Base-by-base conservation (phyloP, 257 asterid species). In the Phtheirospermum japonicum region DNA sequence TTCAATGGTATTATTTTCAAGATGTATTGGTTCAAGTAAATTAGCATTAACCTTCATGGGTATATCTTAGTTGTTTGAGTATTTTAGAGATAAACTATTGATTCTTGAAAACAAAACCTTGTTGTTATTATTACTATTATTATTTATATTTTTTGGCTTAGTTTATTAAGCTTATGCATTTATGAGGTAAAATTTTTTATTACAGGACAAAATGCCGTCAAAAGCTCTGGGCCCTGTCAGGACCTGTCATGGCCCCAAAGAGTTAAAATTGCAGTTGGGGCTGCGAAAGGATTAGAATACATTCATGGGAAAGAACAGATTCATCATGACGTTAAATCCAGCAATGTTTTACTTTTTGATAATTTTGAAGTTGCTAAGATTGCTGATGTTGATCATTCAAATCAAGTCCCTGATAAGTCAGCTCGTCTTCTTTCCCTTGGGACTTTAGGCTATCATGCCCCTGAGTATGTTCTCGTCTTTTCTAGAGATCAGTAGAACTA, bases 391-490 rank as follows among this genome's bases (percentile, higher is more conserved):
- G 96, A 88, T 73, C 67, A 83, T 50, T 85, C 90, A 31, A 85
- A 85, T 77, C 88, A 82, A 82, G 88, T 89, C 65, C 96, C 96
- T 53, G 86, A 83, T 58, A 78, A 67, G 71, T 90, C 96, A 45
- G 94, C 96, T 31, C 87, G 94, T 33, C 94, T 88, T 77, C 96
- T 85, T 68, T 88, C 96, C 23, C 95, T 84, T 59, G 94, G 95
- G 52, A 87, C 94, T 64, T 87, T 87, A 23, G 93, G 95, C 59
- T 87, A 87, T 76, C 94, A 87, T 72, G 94, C 95, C 53, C 93
- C 95, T 0, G 94, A 87, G 95, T 87, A 70, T 18, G 13, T 50
- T n/a, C n/a, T n/a, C n/a, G n/a, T n/a, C n/a, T n/a, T n/a, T n/a
- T n/a, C n/a, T n/a, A n/a, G n/a, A n/a, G n/a, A n/a, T n/a, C n/a